phyloP scores from a whole-genome alignment of 108 stramenopile species.

The Parietichytrium sp. region DNA sequence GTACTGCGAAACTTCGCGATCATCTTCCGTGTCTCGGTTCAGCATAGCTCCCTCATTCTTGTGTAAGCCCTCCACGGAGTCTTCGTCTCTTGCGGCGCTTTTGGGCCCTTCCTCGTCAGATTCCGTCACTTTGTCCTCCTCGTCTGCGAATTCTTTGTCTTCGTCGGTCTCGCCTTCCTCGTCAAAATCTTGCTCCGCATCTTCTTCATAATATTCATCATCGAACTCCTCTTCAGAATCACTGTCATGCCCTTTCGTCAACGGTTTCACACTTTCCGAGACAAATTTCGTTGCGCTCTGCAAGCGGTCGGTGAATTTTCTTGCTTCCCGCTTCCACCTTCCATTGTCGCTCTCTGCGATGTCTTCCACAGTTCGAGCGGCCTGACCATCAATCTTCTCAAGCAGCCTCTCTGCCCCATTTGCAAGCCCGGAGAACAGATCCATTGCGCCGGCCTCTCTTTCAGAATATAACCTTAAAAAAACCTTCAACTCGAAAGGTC shows the following conservation, averaged over 20 bases:
- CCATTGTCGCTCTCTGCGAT: not conserved
- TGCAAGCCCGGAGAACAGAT: not conserved
- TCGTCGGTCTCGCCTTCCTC: not conserved
- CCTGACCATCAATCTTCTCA: constrained; percentile 37
- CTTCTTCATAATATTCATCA: not conserved
- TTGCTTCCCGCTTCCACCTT: not conserved
- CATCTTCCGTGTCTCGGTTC: too few relatives aligned
- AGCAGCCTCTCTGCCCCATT: constrained; percentile 32
- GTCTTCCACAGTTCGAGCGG: constrained; percentile 14
- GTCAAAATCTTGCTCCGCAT: not conserved
- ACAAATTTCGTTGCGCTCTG: constrained; percentile 6
- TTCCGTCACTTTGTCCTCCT: not conserved
- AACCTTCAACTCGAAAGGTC: too few relatives aligned
- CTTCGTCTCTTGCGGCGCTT: too few relatives aligned
- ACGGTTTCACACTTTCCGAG: not conserved
- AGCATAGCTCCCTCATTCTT: too few relatives aligned
- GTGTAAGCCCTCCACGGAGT: too few relatives aligned
- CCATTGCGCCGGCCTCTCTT: not conserved
- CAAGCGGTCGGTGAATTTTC: not conserved
- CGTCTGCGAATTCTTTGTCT: not conserved
- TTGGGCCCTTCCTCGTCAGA: not conserved
- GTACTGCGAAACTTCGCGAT: too few relatives aligned
- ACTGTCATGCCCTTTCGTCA: not conserved
- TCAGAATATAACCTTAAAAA: too few relatives aligned
- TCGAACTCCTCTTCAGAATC: not conserved